These are phyloP conservation scores for Lachnellula cervina DNA, from an alignment of 2,329 filamentous ascomycete genomes.

Conservation along the genomic window DNA sequence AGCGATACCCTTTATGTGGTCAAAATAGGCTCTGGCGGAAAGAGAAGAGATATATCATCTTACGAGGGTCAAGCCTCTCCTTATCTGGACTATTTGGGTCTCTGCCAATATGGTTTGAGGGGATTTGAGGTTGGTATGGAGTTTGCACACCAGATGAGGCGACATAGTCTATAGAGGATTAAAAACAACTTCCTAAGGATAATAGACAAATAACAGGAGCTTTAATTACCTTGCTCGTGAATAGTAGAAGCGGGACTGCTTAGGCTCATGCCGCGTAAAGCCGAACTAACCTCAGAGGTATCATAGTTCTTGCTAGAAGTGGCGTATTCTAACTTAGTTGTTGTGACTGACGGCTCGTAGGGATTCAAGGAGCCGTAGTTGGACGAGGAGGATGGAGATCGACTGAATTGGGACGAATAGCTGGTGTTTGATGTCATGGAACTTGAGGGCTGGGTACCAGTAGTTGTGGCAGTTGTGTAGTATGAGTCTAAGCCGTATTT, in stretches of 20 bases:
- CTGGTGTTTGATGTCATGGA: not conserved
- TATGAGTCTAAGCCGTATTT: not conserved
- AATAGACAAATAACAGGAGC: not conserved
- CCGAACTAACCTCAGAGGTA: not conserved
- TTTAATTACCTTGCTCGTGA: not conserved
- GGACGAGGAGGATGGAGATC: not conserved
- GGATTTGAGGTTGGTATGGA: not conserved
- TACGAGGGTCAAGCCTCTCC: constrained; percentile 10
- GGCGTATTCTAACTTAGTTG: not conserved
- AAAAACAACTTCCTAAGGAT: not conserved
- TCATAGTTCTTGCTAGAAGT: not conserved
- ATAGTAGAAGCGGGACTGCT: not conserved
- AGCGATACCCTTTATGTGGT: constrained; percentile 14
- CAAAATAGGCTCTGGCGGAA: not conserved
- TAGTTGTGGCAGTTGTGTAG: not conserved
- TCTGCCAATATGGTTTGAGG: constrained; percentile 1
- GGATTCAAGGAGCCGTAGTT: not conserved
- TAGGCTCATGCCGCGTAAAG: not conserved
- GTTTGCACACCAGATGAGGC: not conserved
- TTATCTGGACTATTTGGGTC: constrained; percentile 4
- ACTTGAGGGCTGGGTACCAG: not conserved
- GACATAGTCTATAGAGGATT: not conserved
- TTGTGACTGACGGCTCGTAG: not conserved
- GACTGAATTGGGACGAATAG: not conserved
- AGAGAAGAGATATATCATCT: not conserved